phyloP scores from a whole-genome alignment of 106 monocot genomes.

The Acanthochlamys bracteata region DNA sequence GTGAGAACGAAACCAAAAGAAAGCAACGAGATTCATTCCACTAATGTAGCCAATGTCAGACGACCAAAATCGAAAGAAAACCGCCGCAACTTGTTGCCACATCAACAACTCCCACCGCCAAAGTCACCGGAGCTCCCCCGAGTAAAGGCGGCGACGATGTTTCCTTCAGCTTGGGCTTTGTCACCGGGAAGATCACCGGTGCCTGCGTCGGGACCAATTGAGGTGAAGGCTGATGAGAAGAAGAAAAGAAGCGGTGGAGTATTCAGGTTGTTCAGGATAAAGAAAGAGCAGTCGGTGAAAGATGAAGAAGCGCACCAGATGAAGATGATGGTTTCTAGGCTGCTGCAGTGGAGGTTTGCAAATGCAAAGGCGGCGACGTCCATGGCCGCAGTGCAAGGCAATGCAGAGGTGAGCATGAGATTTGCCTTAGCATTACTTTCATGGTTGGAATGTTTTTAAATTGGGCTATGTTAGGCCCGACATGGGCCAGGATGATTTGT shows the following conservation, averaged over 20 bases:
- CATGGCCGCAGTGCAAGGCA: constrained; percentile 8
- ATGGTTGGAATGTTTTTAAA: too few relatives aligned
- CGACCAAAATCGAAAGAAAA: too few relatives aligned
- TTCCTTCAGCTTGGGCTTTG: constrained; percentile 42
- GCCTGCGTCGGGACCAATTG: too few relatives aligned
- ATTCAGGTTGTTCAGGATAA: constrained; percentile 12
- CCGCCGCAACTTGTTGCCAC: too few relatives aligned
- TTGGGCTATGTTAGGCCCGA: too few relatives aligned
- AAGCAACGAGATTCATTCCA: too few relatives aligned
- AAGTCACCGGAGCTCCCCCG: neutral
- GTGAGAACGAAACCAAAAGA: too few relatives aligned
- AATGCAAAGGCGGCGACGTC: constrained; percentile 40
- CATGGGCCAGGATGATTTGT: too few relatives aligned
- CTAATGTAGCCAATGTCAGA: too few relatives aligned
- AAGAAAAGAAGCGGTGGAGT: neutral
- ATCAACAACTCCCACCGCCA: too few relatives aligned
- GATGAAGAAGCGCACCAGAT: constrained; percentile 39
- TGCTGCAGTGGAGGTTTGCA: constrained; percentile 66
- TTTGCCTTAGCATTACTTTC: too few relatives aligned
- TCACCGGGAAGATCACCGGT: constrained; percentile 31
- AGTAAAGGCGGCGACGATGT: neutral
- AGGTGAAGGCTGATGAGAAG: constrained; percentile 1
- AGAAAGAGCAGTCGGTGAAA: constrained; percentile 22
- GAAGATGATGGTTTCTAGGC: constrained; percentile 20
- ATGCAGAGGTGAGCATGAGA: constrained; percentile 31